Base-by-base conservation (phyloP, 1,284 basidiomycete genomes). In the Amylostereum chailletii region DNA sequence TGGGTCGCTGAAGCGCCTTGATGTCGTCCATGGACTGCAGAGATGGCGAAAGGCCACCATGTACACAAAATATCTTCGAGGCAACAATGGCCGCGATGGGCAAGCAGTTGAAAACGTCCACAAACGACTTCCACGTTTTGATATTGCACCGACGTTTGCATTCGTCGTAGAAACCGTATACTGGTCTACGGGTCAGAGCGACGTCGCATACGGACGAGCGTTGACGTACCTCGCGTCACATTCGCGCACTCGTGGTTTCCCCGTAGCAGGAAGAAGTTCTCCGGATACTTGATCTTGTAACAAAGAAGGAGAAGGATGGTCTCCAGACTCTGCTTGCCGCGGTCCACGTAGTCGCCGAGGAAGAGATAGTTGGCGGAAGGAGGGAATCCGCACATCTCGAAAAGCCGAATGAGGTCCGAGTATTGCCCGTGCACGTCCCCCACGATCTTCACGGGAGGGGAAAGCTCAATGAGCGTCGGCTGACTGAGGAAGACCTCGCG, bases 191-290 rank as follows among this genome's bases (percentile, higher is more conserved):
- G 19, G 60, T 56, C 58, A 58, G 54, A 52, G 50, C 8, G 32
- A 52, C 31, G 50, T 43, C 50, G 46, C 47, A 48, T 47, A 51
- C 36, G 37, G 34, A 26, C 50, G 46, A 42, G 19, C 19, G 40
- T 52, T 48, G 39, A 69, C 75, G 61, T 58, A 94, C 93, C 93
- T 81, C 96, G 79, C 46, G 95, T 99, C 51, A 99, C 94, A 64
- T 97, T 98, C 42, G 96, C 96, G 64, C 96, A 99, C 72, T 99
- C 96, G 70, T 99, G 96, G 68, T 99, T 99, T 44, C 96, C 96
- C 59, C 96, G 81, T 44, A 99, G 73, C 33, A 99, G 75, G 75
- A 99, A 99, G 73, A 99, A 99, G 74, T 99, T 99, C 72, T 99
- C 96, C 2, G 96, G 96, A 69, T 95, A 99, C 71, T 99, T 99